phyloP scores from a whole-genome alignment of 2,329 filamentous ascomycete genomes.

The Massarina eburnea region DNA sequence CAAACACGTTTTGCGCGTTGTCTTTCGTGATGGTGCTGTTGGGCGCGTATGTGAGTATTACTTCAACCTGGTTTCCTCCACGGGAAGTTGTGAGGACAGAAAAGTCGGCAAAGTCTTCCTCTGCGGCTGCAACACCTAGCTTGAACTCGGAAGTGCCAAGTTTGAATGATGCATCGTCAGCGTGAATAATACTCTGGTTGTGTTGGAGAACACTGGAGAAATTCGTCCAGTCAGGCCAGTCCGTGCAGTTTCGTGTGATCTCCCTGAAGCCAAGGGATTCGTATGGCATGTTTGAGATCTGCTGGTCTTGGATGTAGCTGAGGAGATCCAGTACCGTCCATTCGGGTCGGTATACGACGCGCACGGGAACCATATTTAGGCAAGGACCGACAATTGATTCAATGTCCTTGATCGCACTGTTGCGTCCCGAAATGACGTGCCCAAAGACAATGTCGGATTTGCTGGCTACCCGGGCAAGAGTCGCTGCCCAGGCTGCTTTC shows the following conservation, averaged over 20 bases:
- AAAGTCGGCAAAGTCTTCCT: slow-evolving; percentile 39
- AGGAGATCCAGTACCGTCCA: slow-evolving; percentile 45
- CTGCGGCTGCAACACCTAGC: slow-evolving; percentile 30
- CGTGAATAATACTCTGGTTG: slow-evolving; percentile 30
- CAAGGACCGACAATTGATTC: slow-evolving; percentile 46
- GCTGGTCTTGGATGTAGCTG: slow-evolving; percentile 46
- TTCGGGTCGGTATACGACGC: slow-evolving; percentile 36
- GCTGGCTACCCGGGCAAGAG: slow-evolving; percentile 42
- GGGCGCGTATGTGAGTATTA: slow-evolving; percentile 33
- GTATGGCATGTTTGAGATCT: slow-evolving; percentile 44
- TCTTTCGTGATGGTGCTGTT: slow-evolving; percentile 53
- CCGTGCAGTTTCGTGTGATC: slow-evolving; percentile 38
- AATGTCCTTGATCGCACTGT: slow-evolving; percentile 38
- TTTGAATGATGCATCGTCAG: slow-evolving; percentile 51
- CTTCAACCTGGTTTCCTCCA: slow-evolving; percentile 26
- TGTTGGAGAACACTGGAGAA: slow-evolving; percentile 40
- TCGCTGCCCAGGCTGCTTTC: slow-evolving; percentile 51
- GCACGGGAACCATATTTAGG: slow-evolving; percentile 47
- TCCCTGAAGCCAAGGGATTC: slow-evolving; percentile 38
- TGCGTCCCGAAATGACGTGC: slow-evolving; percentile 46
- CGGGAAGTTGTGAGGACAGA: slow-evolving; percentile 30
- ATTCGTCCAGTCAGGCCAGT: slow-evolving; percentile 42
- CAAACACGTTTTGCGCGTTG: slow-evolving; percentile 53
- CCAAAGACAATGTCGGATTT: slow-evolving; percentile 47
- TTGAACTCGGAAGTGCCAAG: slow-evolving; percentile 42